Evolutionary conservation across 1,139 yeast species (phyloP), one percentile per base, ranked within the genome.

Genomic region (Protomyces arabidopsidicola): DNA sequence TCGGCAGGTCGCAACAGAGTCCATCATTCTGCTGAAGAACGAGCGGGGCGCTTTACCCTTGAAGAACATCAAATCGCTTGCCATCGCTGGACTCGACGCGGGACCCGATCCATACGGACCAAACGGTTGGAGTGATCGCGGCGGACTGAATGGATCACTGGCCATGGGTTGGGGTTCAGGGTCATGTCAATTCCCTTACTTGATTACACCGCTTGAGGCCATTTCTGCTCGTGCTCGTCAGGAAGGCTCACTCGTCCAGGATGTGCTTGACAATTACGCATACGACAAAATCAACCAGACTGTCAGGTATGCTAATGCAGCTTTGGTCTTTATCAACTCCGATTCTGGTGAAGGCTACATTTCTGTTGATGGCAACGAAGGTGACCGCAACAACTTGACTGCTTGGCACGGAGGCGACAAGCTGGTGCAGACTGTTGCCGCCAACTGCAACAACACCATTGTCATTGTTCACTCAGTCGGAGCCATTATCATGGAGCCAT

Each of bases 351-450:
- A 84, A 73, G 86, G 86, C 0, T 82, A 78, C 69, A 76, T 82
- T 56, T 79, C 77, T 67, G 84, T 83, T 42, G 87, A 84, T 69
- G 81, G 79, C 22, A 84, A 84, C 64, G 56, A 65, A 38, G 87
- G 87, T n/a, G 88, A 84, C 70, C 72, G 87, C 42, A 78, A 79
- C 69, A 83, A 84, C 70, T 72, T 79, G 18, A 77, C 85, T 0
- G 72, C 84, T 61, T 84, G 87, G 87, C 82, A 82, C 68, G 82
- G 82, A 68, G 86, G 85, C 2, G 87, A 84, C 67, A 79, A 78
- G 55, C 75, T 83, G 65, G 84, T 84, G 63, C 72, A 75, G 45
- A 75, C 72, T 39, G 78, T 84, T 55, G 82, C 85, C 1, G 77
- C 75, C 50, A 76, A 75, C 65, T 81, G 84, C 69, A 75, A 75